Evolutionary conservation across 73 alveolate species (phyloP).

Genomic region (Paramecium octaurelia): DNA sequence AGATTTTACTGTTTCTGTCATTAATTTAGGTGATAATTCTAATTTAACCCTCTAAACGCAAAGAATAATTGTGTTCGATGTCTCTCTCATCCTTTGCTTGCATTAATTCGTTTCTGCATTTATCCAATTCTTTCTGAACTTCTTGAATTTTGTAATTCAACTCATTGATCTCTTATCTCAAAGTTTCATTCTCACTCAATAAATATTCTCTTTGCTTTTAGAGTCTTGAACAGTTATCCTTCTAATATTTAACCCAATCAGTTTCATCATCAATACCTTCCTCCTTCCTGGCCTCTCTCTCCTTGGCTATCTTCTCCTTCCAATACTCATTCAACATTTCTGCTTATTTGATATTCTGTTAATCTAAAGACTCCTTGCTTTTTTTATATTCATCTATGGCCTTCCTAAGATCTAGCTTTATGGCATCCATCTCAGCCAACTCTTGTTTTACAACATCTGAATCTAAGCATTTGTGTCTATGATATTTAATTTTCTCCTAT

Average conservation of each 20-base stretch:
- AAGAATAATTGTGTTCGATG: neutral
- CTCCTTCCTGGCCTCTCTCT: neutral
- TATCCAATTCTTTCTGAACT: neutral
- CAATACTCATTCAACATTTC: neutral
- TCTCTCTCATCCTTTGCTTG: neutral
- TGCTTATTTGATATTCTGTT: neutral
- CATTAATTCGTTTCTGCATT: neutral
- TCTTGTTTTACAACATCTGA: conserved; percentile 1
- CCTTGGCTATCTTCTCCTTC: neutral
- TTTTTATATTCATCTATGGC: conserved; percentile 1
- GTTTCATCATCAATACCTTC: neutral
- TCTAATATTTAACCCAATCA: neutral
- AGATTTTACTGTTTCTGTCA: neutral
- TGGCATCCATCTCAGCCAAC: neutral
- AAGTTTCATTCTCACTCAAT: neutral
- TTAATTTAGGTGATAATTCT: neutral
- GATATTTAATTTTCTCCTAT: conserved; percentile 10
- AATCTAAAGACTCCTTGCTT: neutral
- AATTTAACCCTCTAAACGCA: neutral
- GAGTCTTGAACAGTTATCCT: neutral
- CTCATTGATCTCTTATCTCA: neutral
- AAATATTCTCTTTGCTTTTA: neutral
- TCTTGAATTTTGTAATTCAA: neutral
- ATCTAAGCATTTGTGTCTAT: conserved; percentile 36
- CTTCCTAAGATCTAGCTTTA: neutral